phyloP scores from a whole-genome alignment of 2,329 filamentous ascomycete genomes.

The Alternaria atra region DNA sequence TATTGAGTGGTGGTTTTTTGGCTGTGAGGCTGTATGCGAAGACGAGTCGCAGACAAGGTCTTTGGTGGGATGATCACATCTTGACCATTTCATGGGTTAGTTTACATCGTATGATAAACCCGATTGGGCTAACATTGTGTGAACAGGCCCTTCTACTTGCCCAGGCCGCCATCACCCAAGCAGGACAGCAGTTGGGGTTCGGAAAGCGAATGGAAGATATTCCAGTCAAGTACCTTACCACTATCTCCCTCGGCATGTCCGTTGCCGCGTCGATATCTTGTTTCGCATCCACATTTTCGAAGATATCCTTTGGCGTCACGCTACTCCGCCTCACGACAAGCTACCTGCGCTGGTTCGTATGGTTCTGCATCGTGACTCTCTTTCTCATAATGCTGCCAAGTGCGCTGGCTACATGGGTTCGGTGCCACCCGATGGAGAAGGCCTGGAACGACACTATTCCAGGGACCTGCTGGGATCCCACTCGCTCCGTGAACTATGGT shows the following conservation, averaged over 20 bases:
- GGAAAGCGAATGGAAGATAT: slow-evolving; percentile 36
- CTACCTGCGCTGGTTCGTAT: slow-evolving; percentile 24
- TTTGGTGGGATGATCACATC: slow-evolving; percentile 46
- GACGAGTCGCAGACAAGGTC: slow-evolving; percentile 30
- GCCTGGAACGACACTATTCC: slow-evolving; percentile 24
- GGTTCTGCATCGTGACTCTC: slow-evolving; percentile 36
- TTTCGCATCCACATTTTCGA: slow-evolving; percentile 36
- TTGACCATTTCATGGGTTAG: slow-evolving; percentile 38
- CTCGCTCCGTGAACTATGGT: slow-evolving; percentile 31
- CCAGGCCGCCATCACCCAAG: slow-evolving; percentile 31
- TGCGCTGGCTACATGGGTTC: slow-evolving; percentile 31
- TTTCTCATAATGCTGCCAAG: slow-evolving; percentile 40
- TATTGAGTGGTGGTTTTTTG: slow-evolving; percentile 33
- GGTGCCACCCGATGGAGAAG: slow-evolving; percentile 29
- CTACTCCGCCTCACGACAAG: slow-evolving; percentile 35
- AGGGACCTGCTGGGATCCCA: slow-evolving; percentile 33
- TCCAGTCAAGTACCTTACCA: slow-evolving; percentile 18
- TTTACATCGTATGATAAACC: background rate
- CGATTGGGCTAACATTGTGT: slow-evolving; percentile 1
- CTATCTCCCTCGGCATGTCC: slow-evolving; percentile 26
- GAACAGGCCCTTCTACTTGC: slow-evolving; percentile 33
- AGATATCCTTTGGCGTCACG: slow-evolving; percentile 42
- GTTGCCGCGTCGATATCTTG: slow-evolving; percentile 35
- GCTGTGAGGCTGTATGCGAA: slow-evolving; percentile 40
- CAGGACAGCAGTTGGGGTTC: slow-evolving; percentile 31